These are phyloP conservation scores for Lactifluus volemus DNA, from an alignment of 768 basidiomycete species.

Conservation along the genomic window DNA sequence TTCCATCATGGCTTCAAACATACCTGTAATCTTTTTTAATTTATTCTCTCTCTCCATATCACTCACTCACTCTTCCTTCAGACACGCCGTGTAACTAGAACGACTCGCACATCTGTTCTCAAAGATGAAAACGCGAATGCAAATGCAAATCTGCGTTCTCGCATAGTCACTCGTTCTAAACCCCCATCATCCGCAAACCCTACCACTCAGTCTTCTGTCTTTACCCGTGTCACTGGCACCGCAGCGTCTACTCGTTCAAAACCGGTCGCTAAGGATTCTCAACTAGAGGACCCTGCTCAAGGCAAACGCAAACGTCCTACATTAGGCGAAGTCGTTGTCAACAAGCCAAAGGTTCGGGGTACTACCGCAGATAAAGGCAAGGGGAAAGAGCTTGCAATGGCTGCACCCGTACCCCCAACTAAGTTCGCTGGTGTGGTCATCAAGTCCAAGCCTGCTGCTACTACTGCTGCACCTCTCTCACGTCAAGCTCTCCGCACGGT, in stretches of 20 bases:
- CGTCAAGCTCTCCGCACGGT: slow-evolving; percentile 53
- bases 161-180: slow-evolving; percentile 54
- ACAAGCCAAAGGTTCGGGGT: slow-evolving; percentile 31
- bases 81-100: slow-evolving; percentile 58
- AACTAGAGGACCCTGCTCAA: slow-evolving; percentile 37
- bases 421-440: slow-evolving; percentile 54
- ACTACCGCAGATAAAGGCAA: slow-evolving; percentile 45
- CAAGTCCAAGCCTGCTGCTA: slow-evolving; percentile 44
- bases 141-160: slow-evolving; percentile 38
- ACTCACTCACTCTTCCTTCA: slow-evolving; percentile 21
- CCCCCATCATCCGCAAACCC: slow-evolving; percentile 38
- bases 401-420: slow-evolving; percentile 27
- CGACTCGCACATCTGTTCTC: slow-evolving; percentile 41
- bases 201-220: slow-evolving; percentile 28
- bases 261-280: slow-evolving; percentile 32
- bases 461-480: slow-evolving; percentile 23
- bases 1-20: slow-evolving; percentile 32
- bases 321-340: slow-evolving; percentile 63
- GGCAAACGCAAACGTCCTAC: slow-evolving; percentile 72
- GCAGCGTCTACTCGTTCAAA: slow-evolving; percentile 50
- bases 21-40: slow-evolving; percentile 30
- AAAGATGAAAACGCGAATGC: slow-evolving; percentile 65
- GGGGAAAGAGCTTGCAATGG: slow-evolving; percentile 33
- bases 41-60: neutral
- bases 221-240: slow-evolving; percentile 34